Base-by-base conservation (phyloP, 768 basidiomycete genomes). In the Panaeolus papilionaceus region DNA sequence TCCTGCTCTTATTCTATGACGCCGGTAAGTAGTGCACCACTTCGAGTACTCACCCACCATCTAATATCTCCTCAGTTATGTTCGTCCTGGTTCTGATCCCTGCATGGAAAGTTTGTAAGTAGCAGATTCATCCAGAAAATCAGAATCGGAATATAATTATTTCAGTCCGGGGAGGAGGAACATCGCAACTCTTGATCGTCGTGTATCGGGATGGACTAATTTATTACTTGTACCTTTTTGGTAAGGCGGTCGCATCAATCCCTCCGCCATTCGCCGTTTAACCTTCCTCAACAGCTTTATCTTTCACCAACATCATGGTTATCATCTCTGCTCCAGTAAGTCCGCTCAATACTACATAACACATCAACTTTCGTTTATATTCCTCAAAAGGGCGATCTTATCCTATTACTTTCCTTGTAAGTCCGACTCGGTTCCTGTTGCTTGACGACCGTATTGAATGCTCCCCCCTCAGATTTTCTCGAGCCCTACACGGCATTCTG, bases 211-310 rank as follows among this genome's bases (percentile, higher is more conserved):
- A 69, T 42, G 68, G 65, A 61, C 20, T 72, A 16, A 45, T 75
- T 2, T 75, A 75, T 62, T 75, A 75, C 49, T 49, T 70, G 8
- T 73, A 73, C 62, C 67, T 75, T 6, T 75, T 73, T 38, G 68
- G 73, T 71, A 64, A 63, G 71, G 38, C 28, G 14, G 16, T 3
- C 26, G 3, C 10, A 1, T 37, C 16, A 44, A 58, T 18, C 6
- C 6, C n/a, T 58, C 54, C 33, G 8, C 8, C 40, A 16, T 11
- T 58, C 28, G 16, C 16, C 23, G 4, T 11, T 14, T 33, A 1
- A 14, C 33, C 3, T 23, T 33, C 14, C 14, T 33, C 28, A 37
- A 26, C 42, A 74, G 73, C 63, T 12, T 47, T 74, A n/a, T 72
- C 73, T 3, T 45, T 67, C 2, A 39, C 70, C 16, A 73, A 73